Evolutionary conservation across 441 rosid genomes (phyloP).

Genomic region (Euphorbia corollata): DNA sequence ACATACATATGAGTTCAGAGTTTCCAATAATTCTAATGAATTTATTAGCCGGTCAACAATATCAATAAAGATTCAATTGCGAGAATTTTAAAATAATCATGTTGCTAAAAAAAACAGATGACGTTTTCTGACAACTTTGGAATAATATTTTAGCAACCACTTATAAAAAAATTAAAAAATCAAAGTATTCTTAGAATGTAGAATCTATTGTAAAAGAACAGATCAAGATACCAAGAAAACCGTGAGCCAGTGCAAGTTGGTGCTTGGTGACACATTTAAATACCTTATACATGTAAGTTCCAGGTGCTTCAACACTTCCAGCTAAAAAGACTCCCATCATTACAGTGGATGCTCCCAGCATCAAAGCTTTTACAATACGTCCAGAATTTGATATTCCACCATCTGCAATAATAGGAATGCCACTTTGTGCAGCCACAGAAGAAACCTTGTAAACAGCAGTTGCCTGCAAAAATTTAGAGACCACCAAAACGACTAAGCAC

Average conservation of each 20-base stretch:
- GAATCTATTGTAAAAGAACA: background rate
- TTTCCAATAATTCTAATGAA: background rate
- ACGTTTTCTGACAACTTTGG: too few relatives aligned
- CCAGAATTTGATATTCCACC: constrained; percentile 92
- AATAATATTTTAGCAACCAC: background rate
- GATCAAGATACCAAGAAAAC: background rate
- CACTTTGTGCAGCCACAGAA: constrained; percentile 59
- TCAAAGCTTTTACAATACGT: constrained; percentile 74
- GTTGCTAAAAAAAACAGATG: background rate
- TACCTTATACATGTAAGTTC: constrained; percentile 57
- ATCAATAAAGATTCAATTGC: background rate
- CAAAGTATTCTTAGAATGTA: too few relatives aligned
- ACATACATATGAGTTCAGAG: background rate
- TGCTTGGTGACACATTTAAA: background rate
- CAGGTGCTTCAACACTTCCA: constrained; percentile 82
- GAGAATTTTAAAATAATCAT: background rate
- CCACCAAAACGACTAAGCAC: constrained; percentile 6
- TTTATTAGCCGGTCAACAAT: background rate
- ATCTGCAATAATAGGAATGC: constrained; percentile 81
- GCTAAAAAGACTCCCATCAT: constrained; percentile 96
- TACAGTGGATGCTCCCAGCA: constrained; percentile 78
- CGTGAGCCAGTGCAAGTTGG: background rate
- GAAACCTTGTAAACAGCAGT: constrained; percentile 90
- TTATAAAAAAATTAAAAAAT: too few relatives aligned
- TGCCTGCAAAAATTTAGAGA: constrained; percentile 42